These are phyloP conservation scores for Phytophthora agathidicida DNA, from an alignment of 352 stramenopile genomes.

Conservation along the genomic window DNA sequence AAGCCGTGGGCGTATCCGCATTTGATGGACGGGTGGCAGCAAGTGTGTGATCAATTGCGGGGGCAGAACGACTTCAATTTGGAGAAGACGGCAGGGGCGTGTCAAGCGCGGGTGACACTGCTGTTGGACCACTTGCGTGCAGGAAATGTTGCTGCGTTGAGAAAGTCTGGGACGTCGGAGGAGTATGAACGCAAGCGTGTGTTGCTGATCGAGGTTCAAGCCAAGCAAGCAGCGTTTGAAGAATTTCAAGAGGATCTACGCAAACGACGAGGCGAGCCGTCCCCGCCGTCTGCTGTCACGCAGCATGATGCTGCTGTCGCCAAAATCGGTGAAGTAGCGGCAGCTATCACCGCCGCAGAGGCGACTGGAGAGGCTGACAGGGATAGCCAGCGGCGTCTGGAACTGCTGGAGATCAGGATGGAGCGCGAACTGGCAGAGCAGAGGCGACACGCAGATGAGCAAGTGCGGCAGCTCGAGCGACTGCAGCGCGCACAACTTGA, in stretches of 20 bases:
- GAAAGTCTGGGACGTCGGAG: conserved; percentile 32
- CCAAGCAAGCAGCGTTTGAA: conserved; percentile 20
- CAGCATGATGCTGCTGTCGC: conserved; percentile 35
- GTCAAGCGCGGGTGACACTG: conserved; percentile 34
- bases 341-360: conserved; percentile 26
- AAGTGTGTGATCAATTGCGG: conserved; percentile 29
- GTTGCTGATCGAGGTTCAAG: conserved; percentile 30
- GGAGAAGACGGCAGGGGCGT: conserved; percentile 45
- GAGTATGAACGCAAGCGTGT: conserved; percentile 37
- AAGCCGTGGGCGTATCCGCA: conserved; percentile 38
- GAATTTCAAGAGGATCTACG: conserved; percentile 22
- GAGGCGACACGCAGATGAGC: conserved; percentile 33
- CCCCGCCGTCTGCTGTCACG: conserved; percentile 1
- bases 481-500: conserved; percentile 35
- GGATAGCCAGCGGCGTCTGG: conserved; percentile 28
- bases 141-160: conserved; percentile 34
- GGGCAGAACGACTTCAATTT: conserved; percentile 20
- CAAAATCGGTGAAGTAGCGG: conserved; percentile 28
- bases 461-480: conserved; percentile 27
- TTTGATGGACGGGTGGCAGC: conserved; percentile 44
- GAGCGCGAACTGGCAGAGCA: conserved; percentile 41
- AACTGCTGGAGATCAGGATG: conserved; percentile 39
- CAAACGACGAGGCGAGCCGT: conserved; percentile 12
- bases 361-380: conserved; percentile 20
- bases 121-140: conserved; percentile 38